Base-by-base conservation (phyloP, 2,329 filamentous ascomycete species). In the Sarocladium strictum region DNA sequence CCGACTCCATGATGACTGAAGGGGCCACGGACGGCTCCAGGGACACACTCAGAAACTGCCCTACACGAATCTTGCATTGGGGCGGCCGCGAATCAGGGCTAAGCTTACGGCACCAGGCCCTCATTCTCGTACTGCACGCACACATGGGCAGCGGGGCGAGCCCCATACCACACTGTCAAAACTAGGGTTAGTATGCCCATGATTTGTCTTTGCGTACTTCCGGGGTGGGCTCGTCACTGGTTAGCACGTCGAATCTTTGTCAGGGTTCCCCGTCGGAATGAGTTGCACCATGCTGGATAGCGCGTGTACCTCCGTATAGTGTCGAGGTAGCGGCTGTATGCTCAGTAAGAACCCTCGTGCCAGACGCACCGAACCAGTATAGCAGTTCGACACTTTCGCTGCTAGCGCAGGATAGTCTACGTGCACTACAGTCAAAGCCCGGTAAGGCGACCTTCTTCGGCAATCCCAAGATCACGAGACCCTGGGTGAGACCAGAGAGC, bases 11-110 rank as follows among this genome's bases (percentile, higher is more conserved):
- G 47, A 51, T 51, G 47, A 51, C 43, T 7, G 40, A 45, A 3
- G 23, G n/a, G 14, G 17, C 47, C 47, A 29, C 27, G 47, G 47
- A 51, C 27, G 33, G 23, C 9, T 27, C 19, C 26, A 51, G 47
- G 27, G 47, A 51, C 47, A 51, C 47, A 32, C 47, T n/a, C 29
- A 21, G 4, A 11, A 49, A 11, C 12, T 6, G 17, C 21, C 27
- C 29, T 51, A 51, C 47, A 51, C 47, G 47, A 51, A 51, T 51
- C 47, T 51, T 51, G 47, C 47, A 51, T 32, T n/a, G n/a, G n/a
- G 29, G 7, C 47, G n/a, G 24, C 47, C 29, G 17, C 47, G 47
- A 51, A 51, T 51, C 47, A 51, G 47, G 27, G 47, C 47, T 17
- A 17, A 23, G 47, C 47, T 51, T 11, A 51, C 47, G 47, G 47